Evolutionary conservation across 768 basidiomycete genomes (phyloP), one percentile per base, ranked within the genome.

Genomic region (Gymnopilus dilepis): DNA sequence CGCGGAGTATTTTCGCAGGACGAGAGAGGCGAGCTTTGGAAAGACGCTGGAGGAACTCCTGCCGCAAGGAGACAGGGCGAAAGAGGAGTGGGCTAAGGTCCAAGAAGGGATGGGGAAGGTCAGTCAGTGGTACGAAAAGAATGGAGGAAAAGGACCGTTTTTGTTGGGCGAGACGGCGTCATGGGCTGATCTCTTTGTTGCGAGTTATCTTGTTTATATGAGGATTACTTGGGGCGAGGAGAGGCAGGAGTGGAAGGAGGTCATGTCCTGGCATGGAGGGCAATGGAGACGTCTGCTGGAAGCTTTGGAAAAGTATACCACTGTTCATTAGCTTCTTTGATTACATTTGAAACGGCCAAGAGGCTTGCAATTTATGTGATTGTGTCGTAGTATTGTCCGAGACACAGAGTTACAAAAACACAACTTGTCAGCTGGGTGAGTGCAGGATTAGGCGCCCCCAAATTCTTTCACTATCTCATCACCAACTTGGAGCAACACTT

Each of bases 401-500:
- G n/a, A n/a, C n/a, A n/a, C n/a, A n/a, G n/a, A 37, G 34, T 37
- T 37, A 3, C 34, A 37, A 37, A 37, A 15, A 8, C 34, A 37
- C 15, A 11, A 37, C 3, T 3, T 37, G 34, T 37, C 34, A n/a
- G 34, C 34, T 37, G 2, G 34, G 9, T 11, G 34, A 37, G 3
- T 11, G 11, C 34, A 37, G 34, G 34, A 37, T 37, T 9, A 9
- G 15, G 2, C 34, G 15, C 34, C 15, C 15, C 34, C 34, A 8
- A 37, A 37, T 37, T 37, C 34, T 15, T 15, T 37, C 2, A 15
- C 34, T 9, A 37, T 37, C 11, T 37, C 34, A 37, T 37, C 65
- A 53, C 77, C 77, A 1, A 80, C 72, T 13, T 68, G 59, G 17
- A 78, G 37, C 73, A 77, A 77, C 4, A 66, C 72, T 45, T 76